Base-by-base conservation (phyloP, 805 yeast genomes). In the Brettanomyces nanus region DNA sequence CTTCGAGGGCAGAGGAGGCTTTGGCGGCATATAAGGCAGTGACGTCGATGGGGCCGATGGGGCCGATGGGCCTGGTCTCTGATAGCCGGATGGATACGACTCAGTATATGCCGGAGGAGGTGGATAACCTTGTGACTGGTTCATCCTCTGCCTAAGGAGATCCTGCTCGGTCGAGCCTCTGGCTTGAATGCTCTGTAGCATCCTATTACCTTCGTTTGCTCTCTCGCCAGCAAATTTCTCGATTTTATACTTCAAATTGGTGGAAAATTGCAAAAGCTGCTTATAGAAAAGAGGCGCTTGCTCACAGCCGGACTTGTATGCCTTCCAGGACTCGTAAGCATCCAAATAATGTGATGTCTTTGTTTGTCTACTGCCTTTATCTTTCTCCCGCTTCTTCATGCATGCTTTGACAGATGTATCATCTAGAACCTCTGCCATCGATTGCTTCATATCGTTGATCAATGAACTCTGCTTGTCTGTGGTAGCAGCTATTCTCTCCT, bases 201-300 rank as follows among this genome's bases (percentile, higher is more conserved):
- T 22, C 27, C 45, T 37, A 23, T 45, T 45, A 6, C 47, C 42
- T 39, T 59, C 62, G 32, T 49, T 56, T 29, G 49, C 44, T 35
- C 64, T 32, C 47, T 59, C 43, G 46, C 43, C 46, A 55, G 53
- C 42, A 39, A 48, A 51, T 19, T 45, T 53, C 35, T 50, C 51
- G 22, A 57, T 41, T 36, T 60, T 46, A 26, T 44, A 36, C 38
- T 52, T 46, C 28, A 59, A 35, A 11, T 48, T 44, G 7, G 54
- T 42, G 6, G 65, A 64, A 46, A 63, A 65, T 14, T 49, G 51
- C 28, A 60, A 55, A 23, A 76, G 58, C 39, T 75, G 71, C 6
- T 62, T 59, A 56, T 90, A 90, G 52, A 85, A 84, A 9, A 61
- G 67, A 7, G 59, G 48, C 0, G 95, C 95, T 45, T 75, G 77